These are phyloP conservation scores for Thymus mandschuricus DNA, from an alignment of 257 asterid genomes.

Conservation along the genomic window DNA sequence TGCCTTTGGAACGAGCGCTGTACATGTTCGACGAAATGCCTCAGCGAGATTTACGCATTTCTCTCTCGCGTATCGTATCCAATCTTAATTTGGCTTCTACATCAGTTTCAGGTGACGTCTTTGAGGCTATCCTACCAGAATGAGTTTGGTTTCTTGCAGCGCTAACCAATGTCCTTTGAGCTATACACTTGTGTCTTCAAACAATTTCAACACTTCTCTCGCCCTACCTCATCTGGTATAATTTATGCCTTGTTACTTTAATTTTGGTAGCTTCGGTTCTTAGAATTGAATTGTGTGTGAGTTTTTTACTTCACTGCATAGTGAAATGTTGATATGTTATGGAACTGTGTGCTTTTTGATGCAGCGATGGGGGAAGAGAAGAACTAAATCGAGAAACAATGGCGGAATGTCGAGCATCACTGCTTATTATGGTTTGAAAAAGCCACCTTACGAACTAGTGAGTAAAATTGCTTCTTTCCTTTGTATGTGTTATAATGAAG, in stretches of 20 bases:
- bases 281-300: too few species aligned
- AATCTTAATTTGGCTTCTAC: neutral
- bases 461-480: constrained; percentile 34
- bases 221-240: constrained; percentile 37
- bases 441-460: constrained; percentile 83
- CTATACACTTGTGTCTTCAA: constrained; percentile 36
- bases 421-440: constrained; percentile 80
- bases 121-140: constrained; percentile 29
- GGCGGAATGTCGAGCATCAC: constrained; percentile 41
- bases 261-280: too few species aligned
- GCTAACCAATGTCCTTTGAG: constrained; percentile 34
- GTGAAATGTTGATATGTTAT: constrained; percentile 14
- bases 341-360: constrained; percentile 28
- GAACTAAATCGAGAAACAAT: constrained; percentile 22
- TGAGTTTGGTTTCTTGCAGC: constrained; percentile 51
- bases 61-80: neutral
- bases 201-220: constrained; percentile 30
- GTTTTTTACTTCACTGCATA: too few species aligned
- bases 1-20: too few species aligned
- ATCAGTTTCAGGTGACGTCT: constrained; percentile 32
- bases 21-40: constrained; percentile 36
- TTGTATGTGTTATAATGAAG: neutral
- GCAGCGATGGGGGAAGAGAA: constrained; percentile 56
- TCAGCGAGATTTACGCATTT: neutral
- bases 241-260: too few species aligned